These are phyloP conservation scores for Euphorbia lathyris DNA, from an alignment of 345 rosid genomes.

Conservation along the genomic window DNA sequence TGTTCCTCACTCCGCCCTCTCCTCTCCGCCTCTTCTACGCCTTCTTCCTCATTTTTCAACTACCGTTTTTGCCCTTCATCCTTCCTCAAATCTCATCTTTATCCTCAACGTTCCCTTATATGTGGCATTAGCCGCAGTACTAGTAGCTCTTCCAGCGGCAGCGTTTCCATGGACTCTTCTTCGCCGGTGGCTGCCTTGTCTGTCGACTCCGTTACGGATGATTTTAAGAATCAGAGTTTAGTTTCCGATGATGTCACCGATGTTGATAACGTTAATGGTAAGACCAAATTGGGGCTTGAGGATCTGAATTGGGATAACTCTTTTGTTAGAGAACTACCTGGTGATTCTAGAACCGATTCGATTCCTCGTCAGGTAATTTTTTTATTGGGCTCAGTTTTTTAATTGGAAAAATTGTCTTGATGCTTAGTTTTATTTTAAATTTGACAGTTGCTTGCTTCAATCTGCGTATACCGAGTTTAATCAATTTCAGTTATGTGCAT, in stretches of 20 bases:
- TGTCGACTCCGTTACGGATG: slow-evolving; percentile 63
- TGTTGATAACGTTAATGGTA: slow-evolving; percentile 17
- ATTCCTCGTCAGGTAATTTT: slow-evolving; percentile 76
- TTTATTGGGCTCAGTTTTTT: neutral
- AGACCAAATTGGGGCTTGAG: slow-evolving; percentile 44
- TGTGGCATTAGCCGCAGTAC: slow-evolving; percentile 39
- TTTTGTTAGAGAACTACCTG: slow-evolving; percentile 78
- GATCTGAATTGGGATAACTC: slow-evolving; percentile 93
- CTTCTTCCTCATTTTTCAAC: slow-evolving; percentile 2
- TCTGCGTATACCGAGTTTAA: neutral
- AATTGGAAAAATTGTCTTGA: too few relatives aligned
- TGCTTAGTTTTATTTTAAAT: too few relatives aligned
- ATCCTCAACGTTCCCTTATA: slow-evolving; percentile 26
- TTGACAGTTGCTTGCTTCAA: neutral
- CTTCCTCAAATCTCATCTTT: slow-evolving; percentile 23
- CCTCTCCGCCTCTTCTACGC: slow-evolving; percentile 15
- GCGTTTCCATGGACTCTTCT: slow-evolving; percentile 47
- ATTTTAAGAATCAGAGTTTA: slow-evolving; percentile 64
- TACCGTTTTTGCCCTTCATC: slow-evolving; percentile 31
- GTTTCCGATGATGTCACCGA: slow-evolving; percentile 27
- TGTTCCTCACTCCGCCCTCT: slow-evolving; percentile 35
- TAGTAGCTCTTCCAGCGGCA: slow-evolving; percentile 13
- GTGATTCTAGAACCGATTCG: slow-evolving; percentile 62
- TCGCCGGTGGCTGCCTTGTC: slow-evolving; percentile 36
- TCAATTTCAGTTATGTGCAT: neutral